Conservation (phyloP, 202 grass and related monocot species). For the Carex arenaria region DNA sequence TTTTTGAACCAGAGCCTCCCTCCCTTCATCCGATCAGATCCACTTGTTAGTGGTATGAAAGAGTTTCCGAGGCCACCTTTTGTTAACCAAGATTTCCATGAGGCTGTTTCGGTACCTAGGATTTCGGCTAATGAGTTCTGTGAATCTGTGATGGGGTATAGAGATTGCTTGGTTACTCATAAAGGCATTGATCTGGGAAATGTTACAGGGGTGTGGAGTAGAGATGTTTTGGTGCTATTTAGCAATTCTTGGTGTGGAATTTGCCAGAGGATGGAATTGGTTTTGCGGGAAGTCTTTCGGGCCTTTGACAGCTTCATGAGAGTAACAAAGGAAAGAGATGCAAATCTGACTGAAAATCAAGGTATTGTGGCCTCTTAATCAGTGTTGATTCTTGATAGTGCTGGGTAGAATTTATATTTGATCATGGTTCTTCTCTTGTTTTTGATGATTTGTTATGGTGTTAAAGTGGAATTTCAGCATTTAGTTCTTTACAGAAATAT, state of each 20-base stretch:
- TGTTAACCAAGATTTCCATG: conserved; percentile 83
- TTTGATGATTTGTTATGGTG: not conserved
- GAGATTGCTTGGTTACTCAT: conserved; percentile 40
- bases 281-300: conserved; percentile 76
- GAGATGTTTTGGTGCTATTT: conserved; percentile 88
- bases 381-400: not conserved
- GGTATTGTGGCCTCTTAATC: conserved; percentile 35
- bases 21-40: conserved; percentile 47
- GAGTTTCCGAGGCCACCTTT: conserved; percentile 80
- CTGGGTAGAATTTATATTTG: not conserved
- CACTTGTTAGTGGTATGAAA: conserved; percentile 36
- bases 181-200: conserved; percentile 31
- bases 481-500: not conserved
- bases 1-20: conserved; percentile 67
- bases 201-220: conserved; percentile 53
- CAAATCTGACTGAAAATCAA: conserved; percentile 44
- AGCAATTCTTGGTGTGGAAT: conserved; percentile 97
- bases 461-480: not conserved
- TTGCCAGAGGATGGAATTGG: conserved; percentile 75
- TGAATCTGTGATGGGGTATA: conserved; percentile 56
- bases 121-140: conserved; percentile 66
- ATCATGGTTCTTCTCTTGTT: not conserved
- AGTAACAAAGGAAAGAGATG: conserved; percentile 28
- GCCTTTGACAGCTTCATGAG: conserved; percentile 58
- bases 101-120: conserved; percentile 72